These are phyloP conservation scores for Terana coerulea DNA, from an alignment of 768 basidiomycete genomes.

Conservation along the genomic window DNA sequence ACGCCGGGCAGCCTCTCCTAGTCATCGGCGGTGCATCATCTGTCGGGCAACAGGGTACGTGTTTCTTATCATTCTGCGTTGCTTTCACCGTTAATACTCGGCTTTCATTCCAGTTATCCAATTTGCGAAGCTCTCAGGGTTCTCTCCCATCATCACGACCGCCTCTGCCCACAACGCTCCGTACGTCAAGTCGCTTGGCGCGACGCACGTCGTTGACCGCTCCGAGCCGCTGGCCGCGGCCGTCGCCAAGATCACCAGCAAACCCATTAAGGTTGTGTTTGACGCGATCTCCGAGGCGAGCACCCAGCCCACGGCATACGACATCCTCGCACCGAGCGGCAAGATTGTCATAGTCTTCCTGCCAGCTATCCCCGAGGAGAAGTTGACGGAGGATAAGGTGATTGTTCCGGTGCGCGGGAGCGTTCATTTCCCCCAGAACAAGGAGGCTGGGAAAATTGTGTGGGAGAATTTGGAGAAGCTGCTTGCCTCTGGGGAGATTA, in stretches of 20 bases:
- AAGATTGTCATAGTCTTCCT: constrained; percentile 15
- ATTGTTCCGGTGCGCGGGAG: constrained; percentile 38
- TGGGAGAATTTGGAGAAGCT: constrained; percentile 15
- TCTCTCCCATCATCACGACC: constrained; percentile 29
- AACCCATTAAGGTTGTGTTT: constrained; percentile 22
- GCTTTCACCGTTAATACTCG: background rate
- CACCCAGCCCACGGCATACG: constrained; percentile 21
- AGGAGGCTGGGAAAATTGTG: constrained; percentile 17
- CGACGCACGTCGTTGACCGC: constrained; percentile 26
- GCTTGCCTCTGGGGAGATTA: constrained; percentile 17
- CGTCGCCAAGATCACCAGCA: constrained; percentile 12
- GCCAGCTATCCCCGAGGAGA: constrained; percentile 6
- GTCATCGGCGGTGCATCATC: constrained; percentile 36
- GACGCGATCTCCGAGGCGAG: constrained; percentile 21
- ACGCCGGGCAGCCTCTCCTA: constrained; percentile 29
- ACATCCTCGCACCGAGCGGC: constrained; percentile 22
- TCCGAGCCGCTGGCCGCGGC: background rate
- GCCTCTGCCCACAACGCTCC: constrained; percentile 23
- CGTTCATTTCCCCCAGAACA: constrained; percentile 9
- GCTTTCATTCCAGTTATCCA: constrained; percentile 22
- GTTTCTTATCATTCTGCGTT: background rate
- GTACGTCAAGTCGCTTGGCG: constrained; percentile 25
- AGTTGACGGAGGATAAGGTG: constrained; percentile 37
- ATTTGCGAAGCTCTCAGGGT: constrained; percentile 26
- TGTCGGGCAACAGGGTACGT: constrained; percentile 36